phyloP scores from a whole-genome alignment of 2,329 filamentous ascomycete species.

The Pseudocercospora eumusae region DNA sequence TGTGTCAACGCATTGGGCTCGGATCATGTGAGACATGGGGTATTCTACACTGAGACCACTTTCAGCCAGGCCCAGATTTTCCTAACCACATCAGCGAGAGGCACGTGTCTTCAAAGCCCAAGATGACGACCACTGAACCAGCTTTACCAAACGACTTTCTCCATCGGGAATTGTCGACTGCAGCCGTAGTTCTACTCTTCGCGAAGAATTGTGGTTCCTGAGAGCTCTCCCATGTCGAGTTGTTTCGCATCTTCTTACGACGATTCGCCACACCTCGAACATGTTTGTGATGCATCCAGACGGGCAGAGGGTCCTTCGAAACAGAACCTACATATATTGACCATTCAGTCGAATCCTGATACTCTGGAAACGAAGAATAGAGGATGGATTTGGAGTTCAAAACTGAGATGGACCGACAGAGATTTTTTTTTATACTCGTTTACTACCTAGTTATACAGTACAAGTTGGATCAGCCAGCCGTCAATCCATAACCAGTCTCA shows the following conservation, averaged over 20 bases:
- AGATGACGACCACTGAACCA: not conserved
- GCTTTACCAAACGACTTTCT: not conserved
- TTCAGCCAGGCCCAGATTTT: constrained; percentile 3
- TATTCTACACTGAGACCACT: not conserved
- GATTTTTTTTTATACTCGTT: too few species aligned
- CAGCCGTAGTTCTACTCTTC: not conserved
- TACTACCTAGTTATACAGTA: constrained; percentile 4
- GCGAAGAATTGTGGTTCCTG: not conserved
- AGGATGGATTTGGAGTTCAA: not conserved
- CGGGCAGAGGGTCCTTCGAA: not conserved
- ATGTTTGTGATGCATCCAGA: constrained; percentile 2
- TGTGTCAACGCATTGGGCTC: not conserved
- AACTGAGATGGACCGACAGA: not conserved
- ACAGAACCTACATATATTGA: not conserved
- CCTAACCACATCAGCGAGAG: not conserved
- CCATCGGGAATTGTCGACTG: not conserved
- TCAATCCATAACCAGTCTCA: not conserved
- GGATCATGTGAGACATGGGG: constrained; percentile 4
- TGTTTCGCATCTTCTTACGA: not conserved
- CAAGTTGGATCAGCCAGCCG: not conserved
- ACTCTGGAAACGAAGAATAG: not conserved
- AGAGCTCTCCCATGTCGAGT: not conserved
- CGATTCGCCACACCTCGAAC: not conserved
- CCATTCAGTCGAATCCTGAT: not conserved
- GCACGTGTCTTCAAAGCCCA: too few species aligned